Evolutionary conservation across 2,329 filamentous ascomycete species (phyloP), one percentile per base, ranked within the genome.

Genomic region (Hymenotorrendiella dingleyae): DNA sequence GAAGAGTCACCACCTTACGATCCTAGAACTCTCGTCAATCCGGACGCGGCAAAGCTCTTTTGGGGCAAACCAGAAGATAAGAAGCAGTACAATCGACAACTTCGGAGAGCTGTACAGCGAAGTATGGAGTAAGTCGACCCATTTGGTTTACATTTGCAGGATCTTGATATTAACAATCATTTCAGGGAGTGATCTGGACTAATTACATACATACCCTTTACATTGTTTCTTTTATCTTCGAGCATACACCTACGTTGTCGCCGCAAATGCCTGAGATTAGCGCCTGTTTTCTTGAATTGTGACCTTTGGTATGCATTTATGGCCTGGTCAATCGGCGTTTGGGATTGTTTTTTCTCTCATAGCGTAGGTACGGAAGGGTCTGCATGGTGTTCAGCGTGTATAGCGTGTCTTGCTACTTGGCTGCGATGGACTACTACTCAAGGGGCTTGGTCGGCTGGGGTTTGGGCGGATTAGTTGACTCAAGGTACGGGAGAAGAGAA

Each of bases 1-100:
- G 90, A 97, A 43, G 87, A 94, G 47, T 74, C 80, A 2, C 87
- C 90, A 0, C 82, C 85, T 0, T 97, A 94, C 59, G 93, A 98
- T 60, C 93, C 93, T 1, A 77, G 91, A 34, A 90, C 86, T 9
- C 76, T 88, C 23, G 87, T 97, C 27, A 84, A 95, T 51, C 84
- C 82, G 0, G 90, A 95, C 57, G 89, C 90, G 2, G 82, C 85
- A 29, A 86, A 82, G 62, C 69, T 97, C 34, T 93, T 84, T 60
- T 98, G 93, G 91, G 89, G 89, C 3, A 73, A 73, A 4, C 66
- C 76, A 1, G 83, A 89, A 2, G 83, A 91, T 40, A 85, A 86
- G 60, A 95, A 90, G 65, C 67, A 79, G 52, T 97, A 97, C 67
- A 89, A 85, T 56, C 79, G 91, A 40, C 79, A 80, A 48, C 71